Evolutionary conservation across 108 stramenopile genomes (phyloP), one percentile per base, ranked within the genome.

Genomic region (Epipyxis sp.): DNA sequence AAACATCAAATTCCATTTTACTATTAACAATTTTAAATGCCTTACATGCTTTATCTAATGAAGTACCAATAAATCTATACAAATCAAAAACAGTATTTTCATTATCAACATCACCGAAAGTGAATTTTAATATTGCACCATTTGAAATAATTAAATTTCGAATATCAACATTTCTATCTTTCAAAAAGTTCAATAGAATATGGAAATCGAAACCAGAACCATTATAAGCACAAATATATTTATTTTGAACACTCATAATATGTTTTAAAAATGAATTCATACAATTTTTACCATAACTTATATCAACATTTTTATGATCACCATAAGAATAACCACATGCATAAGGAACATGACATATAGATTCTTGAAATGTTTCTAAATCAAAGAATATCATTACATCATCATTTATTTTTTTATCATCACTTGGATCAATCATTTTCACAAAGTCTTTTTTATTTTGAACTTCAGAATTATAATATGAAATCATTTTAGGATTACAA

Each of bases 41-140:
- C 25, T 57, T 57, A 57, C 54, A 57, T 20, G 54, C 54, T 20
- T 25, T 25, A 57, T 57, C 54, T 57, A 57, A 57, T 20, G 20
- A 20, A 57, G 54, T 20, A 57, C 25, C 25, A 57, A 57, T 57
- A 57, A 57, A 57, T 57, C 54, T 57, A 25, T 57, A 57, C 25
- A 57, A 57, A 57, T 57, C 54, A 57, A 57, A 57, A 20, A 57
- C 54, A 20, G 16, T 57, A 25, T 57, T 16, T 57, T 25, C 54
- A 57, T 57, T 57, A n/a, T n/a, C n/a, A n/a, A n/a, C n/a, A n/a
- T n/a, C n/a, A 57, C 54, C 54, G 25, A 57, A 57, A 57, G 54
- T 57, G 25, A 57, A 57, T 20, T 25, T 25, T 57, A 57, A 57
- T 20, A 57, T 57, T 20, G 54, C 25, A 57, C 54, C 54, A 57